A percentile compares a stretch with the other conserved stretches of the same genome.
Evolutionary conservation across 257 asterid species (phyloP).

Genomic region (Nicotiana tomentosiformis): DNA sequence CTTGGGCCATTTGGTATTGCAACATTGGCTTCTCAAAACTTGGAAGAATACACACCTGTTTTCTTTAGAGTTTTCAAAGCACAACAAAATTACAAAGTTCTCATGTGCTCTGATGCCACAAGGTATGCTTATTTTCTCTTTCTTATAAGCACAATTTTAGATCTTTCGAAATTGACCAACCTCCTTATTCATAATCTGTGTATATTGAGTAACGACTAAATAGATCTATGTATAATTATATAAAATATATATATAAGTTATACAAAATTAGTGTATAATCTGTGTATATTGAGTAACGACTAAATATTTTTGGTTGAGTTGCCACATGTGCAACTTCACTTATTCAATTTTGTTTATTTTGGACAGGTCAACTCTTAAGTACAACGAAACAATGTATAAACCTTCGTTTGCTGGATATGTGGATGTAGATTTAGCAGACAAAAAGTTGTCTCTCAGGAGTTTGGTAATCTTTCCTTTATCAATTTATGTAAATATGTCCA

Average conservation of each 20-base stretch:
- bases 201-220: too few species aligned
- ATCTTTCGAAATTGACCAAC: background rate
- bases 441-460: constrained; percentile 11
- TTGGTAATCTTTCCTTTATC: background rate
- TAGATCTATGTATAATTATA: too few species aligned
- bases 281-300: too few species aligned
- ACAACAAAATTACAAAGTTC: constrained; percentile 35
- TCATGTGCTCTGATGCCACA: constrained; percentile 62
- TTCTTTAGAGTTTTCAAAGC: constrained; percentile 60
- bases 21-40: constrained; percentile 53
- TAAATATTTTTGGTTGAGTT: too few species aligned
- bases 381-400: constrained; percentile 9
- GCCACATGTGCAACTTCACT: too few species aligned
- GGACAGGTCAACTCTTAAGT: constrained; percentile 12
- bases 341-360: too few species aligned
- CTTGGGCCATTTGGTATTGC: constrained; percentile 73
- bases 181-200: too few species aligned
- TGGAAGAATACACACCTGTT: constrained; percentile 68
- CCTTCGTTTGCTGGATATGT: constrained; percentile 24
- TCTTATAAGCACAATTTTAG: background rate
- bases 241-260: too few species aligned
- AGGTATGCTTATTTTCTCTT: constrained; percentile 22
- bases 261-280: too few species aligned
- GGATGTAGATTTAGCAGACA: constrained; percentile 9
- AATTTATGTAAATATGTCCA: background rate